Evolutionary conservation across 2,329 filamentous ascomycete species (phyloP).

Genomic region (Colletotrichum paranaense): DNA sequence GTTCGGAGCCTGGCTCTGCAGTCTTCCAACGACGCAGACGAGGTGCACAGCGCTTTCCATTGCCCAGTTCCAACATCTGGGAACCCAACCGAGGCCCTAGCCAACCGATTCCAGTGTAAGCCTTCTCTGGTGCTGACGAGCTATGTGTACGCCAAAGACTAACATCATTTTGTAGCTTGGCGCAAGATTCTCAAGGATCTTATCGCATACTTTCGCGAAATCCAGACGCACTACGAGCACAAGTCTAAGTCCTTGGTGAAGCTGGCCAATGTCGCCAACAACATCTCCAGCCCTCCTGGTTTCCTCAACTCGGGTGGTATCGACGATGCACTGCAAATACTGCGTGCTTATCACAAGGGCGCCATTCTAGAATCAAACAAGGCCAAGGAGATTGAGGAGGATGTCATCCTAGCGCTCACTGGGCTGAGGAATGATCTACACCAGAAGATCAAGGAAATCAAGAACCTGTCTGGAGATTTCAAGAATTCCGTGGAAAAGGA

Average conservation of each 20-base stretch:
- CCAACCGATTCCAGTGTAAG: constrained; percentile 88
- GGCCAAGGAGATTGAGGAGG: constrained; percentile 88
- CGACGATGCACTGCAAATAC: constrained; percentile 83
- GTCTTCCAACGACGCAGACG: constrained; percentile 73
- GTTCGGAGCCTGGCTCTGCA: constrained; percentile 83
- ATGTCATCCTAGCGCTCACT: constrained; percentile 88
- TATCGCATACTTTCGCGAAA: constrained; percentile 92
- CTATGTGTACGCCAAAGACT: background rate
- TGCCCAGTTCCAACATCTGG: constrained; percentile 90
- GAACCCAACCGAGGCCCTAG: constrained; percentile 87
- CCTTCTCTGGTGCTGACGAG: constrained; percentile 12
- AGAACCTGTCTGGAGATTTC: constrained; percentile 91
- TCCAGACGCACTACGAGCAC: constrained; percentile 89
- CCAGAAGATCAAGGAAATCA: constrained; percentile 99
- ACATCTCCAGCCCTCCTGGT: constrained; percentile 76
- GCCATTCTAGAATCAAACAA: constrained; percentile 86
- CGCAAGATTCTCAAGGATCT: constrained; percentile 94
- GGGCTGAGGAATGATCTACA: constrained; percentile 88
- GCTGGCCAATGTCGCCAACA: constrained; percentile 86
- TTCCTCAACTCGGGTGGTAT: constrained; percentile 88
- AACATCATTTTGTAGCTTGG: constrained; percentile 73
- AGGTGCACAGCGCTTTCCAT: constrained; percentile 85
- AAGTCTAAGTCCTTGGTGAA: constrained; percentile 85
- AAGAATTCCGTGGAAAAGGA: constrained; percentile 97
- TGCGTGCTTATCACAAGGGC: constrained; percentile 85